Evolutionary conservation across 1,284 basidiomycete species (phyloP).

Genomic region (Trichosporon sp.): DNA sequence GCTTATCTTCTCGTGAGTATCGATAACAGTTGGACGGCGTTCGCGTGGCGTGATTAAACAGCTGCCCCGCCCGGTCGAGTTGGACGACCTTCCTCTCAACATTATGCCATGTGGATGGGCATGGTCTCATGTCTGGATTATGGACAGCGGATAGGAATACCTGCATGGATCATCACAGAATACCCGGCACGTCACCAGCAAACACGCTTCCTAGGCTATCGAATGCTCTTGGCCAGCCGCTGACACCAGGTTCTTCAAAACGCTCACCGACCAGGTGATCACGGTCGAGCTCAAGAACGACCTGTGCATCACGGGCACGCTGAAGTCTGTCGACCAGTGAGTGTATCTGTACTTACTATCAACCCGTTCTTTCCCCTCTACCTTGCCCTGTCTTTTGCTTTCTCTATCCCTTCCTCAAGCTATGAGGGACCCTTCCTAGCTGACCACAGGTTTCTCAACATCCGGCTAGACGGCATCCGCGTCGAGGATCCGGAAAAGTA

Average conservation of each 20-base stretch:
- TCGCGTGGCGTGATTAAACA: neutral
- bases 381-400: neutral
- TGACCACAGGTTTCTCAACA: slow-evolving; percentile 79
- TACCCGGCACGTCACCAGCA: too few relatives aligned
- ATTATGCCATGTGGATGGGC: too few relatives aligned
- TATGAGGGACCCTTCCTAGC: neutral
- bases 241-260: slow-evolving; percentile 76
- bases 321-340: slow-evolving; percentile 97
- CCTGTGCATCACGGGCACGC: slow-evolving; percentile 88
- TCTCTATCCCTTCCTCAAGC: neutral
- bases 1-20: slow-evolving; percentile 1
- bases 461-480: slow-evolving; percentile 88
- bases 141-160: too few relatives aligned
- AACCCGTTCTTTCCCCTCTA: neutral
- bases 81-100: too few relatives aligned
- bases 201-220: neutral
- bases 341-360: slow-evolving; percentile 36
- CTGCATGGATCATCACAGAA: too few relatives aligned
- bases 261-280: slow-evolving; percentile 91
- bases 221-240: neutral
- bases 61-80: neutral
- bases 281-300: slow-evolving; percentile 99
- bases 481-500: slow-evolving; percentile 88
- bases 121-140: too few relatives aligned
- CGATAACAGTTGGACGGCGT: neutral